Percentiles rank a stretch among this genome's conserved stretches.
Conservation (phyloP, 169 alveolate species). For the Plasmodium gonderi region DNA sequence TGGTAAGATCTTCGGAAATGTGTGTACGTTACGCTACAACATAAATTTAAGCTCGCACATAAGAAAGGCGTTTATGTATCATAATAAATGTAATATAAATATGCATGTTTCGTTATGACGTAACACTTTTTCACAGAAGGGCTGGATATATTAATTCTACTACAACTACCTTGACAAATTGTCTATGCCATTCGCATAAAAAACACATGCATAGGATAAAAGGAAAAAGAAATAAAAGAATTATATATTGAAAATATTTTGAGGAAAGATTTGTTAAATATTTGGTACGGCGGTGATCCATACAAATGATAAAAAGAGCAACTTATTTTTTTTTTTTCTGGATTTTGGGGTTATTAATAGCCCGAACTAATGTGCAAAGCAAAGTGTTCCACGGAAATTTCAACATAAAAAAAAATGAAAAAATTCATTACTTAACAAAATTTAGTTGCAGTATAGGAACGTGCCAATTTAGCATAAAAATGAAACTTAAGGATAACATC, state of each 20-base stretch:
- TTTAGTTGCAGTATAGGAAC: slow-evolving; percentile 71
- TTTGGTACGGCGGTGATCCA: too few species aligned
- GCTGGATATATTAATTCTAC: background rate
- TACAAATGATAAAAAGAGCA: background rate
- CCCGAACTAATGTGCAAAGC: background rate
- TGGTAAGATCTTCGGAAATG: background rate
- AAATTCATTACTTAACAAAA: slow-evolving; percentile 67
- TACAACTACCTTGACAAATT: background rate
- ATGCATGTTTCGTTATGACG: background rate
- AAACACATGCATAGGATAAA: background rate
- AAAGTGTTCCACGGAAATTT: slow-evolving; percentile 63
- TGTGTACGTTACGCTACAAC: background rate
- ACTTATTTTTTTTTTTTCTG: slow-evolving; percentile 1
- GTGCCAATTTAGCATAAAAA: slow-evolving; percentile 55
- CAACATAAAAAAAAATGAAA: slow-evolving; percentile 48
- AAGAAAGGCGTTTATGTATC: background rate
- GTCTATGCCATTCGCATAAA: background rate
- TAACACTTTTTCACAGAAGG: background rate
- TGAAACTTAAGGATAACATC: slow-evolving; percentile 67
- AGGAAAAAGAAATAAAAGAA: background rate
- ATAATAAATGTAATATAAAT: background rate
- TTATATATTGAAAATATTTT: background rate
- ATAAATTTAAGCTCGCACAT: background rate
- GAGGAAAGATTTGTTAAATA: background rate
- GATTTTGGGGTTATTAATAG: slow-evolving; percentile 9